Conservation (phyloP, 2,329 filamentous ascomycete species). For the Calonectria crousiana region DNA sequence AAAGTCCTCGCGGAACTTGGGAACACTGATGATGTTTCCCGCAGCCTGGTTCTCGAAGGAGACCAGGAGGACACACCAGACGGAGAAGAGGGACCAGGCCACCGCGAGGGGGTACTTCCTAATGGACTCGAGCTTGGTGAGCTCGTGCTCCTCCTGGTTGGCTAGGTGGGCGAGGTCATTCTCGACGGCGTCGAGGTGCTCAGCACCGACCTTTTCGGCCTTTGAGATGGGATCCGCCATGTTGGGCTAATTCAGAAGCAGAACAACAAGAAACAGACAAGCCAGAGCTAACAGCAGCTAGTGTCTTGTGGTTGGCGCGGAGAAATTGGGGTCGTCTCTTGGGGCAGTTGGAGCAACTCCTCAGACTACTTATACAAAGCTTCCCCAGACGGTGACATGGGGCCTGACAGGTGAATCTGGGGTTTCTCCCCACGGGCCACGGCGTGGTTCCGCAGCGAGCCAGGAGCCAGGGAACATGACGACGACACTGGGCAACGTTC, state of each 20-base stretch:
- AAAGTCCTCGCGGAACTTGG: conserved; percentile 59
- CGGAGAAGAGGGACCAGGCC: conserved; percentile 53
- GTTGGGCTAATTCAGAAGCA: not conserved
- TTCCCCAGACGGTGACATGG: conserved; percentile 29
- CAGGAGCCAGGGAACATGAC: conserved; percentile 7
- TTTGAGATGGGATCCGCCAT: conserved; percentile 18
- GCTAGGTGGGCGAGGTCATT: conserved; percentile 37
- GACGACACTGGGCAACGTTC: not conserved
- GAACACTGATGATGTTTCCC: conserved; percentile 57
- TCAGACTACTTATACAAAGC: conserved; percentile 29
- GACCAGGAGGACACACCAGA: conserved; percentile 54
- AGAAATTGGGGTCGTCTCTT: conserved; percentile 8
- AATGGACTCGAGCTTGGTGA: conserved; percentile 38
- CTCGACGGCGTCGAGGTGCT: conserved; percentile 27
- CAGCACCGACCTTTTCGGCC: conserved; percentile 31
- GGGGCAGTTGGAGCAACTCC: conserved; percentile 10
- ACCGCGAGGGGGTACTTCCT: conserved; percentile 42
- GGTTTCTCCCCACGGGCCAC: conserved; percentile 22
- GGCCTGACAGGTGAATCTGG: conserved; percentile 28
- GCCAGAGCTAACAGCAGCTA: not conserved
- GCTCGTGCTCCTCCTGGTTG: conserved; percentile 45
- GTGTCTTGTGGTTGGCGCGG: not conserved
- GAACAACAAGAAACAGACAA: not conserved
- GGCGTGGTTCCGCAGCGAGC: not conserved
- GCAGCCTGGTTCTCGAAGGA: conserved; percentile 57